These are phyloP conservation scores for Sechiopsis laciniata DNA, from an alignment of 306 rosid species.

Conservation along the genomic window DNA sequence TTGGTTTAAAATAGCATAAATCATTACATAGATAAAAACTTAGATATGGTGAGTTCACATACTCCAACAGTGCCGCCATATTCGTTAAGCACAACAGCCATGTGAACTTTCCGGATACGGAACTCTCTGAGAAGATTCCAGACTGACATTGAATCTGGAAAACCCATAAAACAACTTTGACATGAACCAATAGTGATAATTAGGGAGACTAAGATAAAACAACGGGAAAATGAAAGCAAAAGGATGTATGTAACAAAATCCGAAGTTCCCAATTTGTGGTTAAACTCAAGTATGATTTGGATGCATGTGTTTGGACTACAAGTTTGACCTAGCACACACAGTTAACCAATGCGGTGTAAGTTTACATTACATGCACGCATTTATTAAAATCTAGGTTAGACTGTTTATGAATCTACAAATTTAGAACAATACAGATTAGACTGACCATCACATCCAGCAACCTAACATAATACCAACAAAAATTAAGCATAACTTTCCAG, in stretches of 20 bases:
- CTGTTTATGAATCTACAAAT: neutral
- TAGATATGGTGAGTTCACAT: constrained; percentile 32
- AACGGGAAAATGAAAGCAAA: constrained; percentile 10
- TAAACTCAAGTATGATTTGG: neutral
- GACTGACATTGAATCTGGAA: constrained; percentile 97
- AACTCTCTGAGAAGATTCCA: constrained; percentile 99
- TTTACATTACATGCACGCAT: too few relatives aligned
- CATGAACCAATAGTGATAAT: constrained; percentile 16
- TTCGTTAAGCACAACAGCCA: constrained; percentile 97
- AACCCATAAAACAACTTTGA: constrained; percentile 30
- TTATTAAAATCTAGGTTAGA: neutral
- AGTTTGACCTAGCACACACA: neutral
- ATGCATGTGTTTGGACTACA: neutral
- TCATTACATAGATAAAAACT: constrained; percentile 4
- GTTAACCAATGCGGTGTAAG: neutral
- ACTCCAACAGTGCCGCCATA: constrained; percentile 99
- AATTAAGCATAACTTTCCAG: neutral
- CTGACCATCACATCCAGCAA: neutral
- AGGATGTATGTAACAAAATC: neutral
- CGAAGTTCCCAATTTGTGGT: constrained; percentile 3
- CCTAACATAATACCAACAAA: neutral
- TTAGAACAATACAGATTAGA: neutral
- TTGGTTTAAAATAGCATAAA: neutral
- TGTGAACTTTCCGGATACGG: constrained; percentile 97
- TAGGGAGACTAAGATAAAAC: neutral